Conservation (phyloP, 805 yeast species). For the Hanseniaspora valbyensis region DNA sequence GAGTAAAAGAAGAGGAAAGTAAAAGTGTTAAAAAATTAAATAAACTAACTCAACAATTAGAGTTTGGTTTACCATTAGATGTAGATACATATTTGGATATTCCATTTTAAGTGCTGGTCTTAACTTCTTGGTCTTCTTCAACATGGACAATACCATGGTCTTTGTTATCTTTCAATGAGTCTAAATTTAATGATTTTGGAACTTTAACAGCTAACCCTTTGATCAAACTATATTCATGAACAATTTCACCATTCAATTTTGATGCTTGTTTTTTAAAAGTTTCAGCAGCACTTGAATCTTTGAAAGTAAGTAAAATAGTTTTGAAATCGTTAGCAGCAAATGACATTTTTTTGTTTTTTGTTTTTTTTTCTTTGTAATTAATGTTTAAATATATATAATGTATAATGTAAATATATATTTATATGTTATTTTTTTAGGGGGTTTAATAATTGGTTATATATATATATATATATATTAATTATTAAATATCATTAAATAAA, state of each 20-base stretch:
- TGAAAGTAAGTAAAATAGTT: slow-evolving; percentile 33
- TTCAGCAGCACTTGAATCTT: slow-evolving; percentile 36
- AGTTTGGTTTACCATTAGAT: slow-evolving; percentile 10
- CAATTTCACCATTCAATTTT: slow-evolving; percentile 50
- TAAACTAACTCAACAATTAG: slow-evolving; percentile 8
- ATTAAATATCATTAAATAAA: too few species aligned
- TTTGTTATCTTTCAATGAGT: slow-evolving; percentile 34
- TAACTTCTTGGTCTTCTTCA: slow-evolving; percentile 61
- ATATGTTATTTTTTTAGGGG: too few species aligned
- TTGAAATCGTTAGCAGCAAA: slow-evolving; percentile 17
- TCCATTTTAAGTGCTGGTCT: slow-evolving; percentile 24
- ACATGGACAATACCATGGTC: slow-evolving; percentile 42
- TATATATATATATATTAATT: too few species aligned
- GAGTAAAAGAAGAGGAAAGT: slow-evolving; percentile 11
- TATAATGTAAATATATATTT: too few species aligned
- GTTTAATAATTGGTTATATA: too few species aligned
- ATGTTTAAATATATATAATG: not conserved
- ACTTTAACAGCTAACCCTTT: slow-evolving; percentile 55
- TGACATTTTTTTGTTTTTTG: not conserved
- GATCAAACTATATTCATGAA: slow-evolving; percentile 50
- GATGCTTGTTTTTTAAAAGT: slow-evolving; percentile 38
- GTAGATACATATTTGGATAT: not conserved
- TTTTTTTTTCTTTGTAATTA: too few species aligned
- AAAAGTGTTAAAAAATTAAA: slow-evolving; percentile 12
- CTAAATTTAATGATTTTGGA: slow-evolving; percentile 40